phyloP scores from a whole-genome alignment of 805 yeast species.

The Debaryomyces prosopidis region DNA sequence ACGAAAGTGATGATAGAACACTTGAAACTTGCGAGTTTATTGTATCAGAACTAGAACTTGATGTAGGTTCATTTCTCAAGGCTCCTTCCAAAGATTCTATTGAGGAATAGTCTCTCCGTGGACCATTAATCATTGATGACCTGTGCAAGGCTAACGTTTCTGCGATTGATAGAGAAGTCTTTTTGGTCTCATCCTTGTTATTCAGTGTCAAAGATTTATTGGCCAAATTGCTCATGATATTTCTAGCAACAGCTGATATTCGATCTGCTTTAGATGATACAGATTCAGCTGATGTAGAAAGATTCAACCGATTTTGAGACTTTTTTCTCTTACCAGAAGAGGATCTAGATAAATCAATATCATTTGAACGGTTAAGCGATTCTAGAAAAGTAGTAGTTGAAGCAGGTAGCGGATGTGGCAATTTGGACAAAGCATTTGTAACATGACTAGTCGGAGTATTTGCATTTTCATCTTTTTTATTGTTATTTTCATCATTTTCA shows the following conservation, averaged over 20 bases:
- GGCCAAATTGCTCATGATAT: conserved; percentile 7
- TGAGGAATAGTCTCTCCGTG: conserved; percentile 28
- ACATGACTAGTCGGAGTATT: conserved; percentile 2
- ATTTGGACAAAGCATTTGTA: conserved; percentile 9
- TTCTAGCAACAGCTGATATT: conserved; percentile 10
- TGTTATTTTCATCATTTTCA: conserved; percentile 1
- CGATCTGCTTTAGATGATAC: conserved; percentile 2
- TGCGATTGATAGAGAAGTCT: conserved; percentile 51
- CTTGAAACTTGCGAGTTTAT: conserved; percentile 32
- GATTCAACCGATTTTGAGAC: neutral
- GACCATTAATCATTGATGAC: conserved; percentile 38
- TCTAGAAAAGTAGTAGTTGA: conserved; percentile 14
- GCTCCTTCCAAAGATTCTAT: conserved; percentile 27
- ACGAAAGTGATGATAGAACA: conserved; percentile 32
- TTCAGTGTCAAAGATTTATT: conserved; percentile 1
- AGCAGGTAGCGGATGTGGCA: conserved; percentile 10
- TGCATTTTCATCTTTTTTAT: neutral
- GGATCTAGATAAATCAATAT: conserved; percentile 8
- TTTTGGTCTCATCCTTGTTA: conserved; percentile 8
- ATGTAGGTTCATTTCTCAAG: conserved; percentile 13
- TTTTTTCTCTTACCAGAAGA: neutral
- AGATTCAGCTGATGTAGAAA: neutral
- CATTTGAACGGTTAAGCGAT: conserved; percentile 14
- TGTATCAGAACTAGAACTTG: conserved; percentile 1
- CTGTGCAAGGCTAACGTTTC: conserved; percentile 59